Percentiles rank a stretch among this genome's conserved stretches.
Conservation (phyloP, 2,329 filamentous ascomycete species). For the Anthostomella pinea region DNA sequence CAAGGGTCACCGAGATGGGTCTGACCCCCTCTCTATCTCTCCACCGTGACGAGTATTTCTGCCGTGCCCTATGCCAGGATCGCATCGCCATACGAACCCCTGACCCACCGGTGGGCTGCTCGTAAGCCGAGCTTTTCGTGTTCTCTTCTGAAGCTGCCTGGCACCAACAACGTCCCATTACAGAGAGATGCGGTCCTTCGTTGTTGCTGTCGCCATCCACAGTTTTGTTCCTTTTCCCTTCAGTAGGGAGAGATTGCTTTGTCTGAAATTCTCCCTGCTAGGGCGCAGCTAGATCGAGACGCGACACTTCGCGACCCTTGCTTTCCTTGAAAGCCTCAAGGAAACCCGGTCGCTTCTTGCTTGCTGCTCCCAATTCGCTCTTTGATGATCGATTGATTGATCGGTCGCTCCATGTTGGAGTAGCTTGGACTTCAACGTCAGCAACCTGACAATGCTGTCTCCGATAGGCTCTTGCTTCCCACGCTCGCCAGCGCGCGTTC, state of each 20-base stretch:
- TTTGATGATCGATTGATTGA: too few species aligned
- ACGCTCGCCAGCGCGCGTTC: slow-evolving; percentile 13
- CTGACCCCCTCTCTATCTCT: too few species aligned
- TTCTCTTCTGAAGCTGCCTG: too few species aligned
- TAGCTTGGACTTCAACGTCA: slow-evolving; percentile 4
- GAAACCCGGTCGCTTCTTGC: slow-evolving; percentile 8
- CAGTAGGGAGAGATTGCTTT: slow-evolving; percentile 11
- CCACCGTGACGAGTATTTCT: too few species aligned
- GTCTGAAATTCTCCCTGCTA: slow-evolving; percentile 6
- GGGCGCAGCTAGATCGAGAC: slow-evolving; percentile 4
- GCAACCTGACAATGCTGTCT: slow-evolving; percentile 14
- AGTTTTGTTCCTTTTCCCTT: slow-evolving; percentile 2
- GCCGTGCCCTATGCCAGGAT: too few species aligned
- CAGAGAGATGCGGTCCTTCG: slow-evolving; percentile 2
- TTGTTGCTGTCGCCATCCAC: not conserved
- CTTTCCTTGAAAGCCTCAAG: slow-evolving; percentile 1
- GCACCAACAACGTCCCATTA: slow-evolving; percentile 3
- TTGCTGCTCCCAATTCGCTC: too few species aligned
- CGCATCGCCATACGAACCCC: too few species aligned
- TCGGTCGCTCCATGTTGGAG: too few species aligned
- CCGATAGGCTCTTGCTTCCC: slow-evolving; percentile 10
- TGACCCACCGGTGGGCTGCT: too few species aligned
- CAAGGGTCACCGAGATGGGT: too few species aligned
- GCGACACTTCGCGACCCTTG: slow-evolving; percentile 8
- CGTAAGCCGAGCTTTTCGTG: too few species aligned